phyloP scores from a whole-genome alignment of 2,329 filamentous ascomycete species.

The Alternaria angustiovoidea region DNA sequence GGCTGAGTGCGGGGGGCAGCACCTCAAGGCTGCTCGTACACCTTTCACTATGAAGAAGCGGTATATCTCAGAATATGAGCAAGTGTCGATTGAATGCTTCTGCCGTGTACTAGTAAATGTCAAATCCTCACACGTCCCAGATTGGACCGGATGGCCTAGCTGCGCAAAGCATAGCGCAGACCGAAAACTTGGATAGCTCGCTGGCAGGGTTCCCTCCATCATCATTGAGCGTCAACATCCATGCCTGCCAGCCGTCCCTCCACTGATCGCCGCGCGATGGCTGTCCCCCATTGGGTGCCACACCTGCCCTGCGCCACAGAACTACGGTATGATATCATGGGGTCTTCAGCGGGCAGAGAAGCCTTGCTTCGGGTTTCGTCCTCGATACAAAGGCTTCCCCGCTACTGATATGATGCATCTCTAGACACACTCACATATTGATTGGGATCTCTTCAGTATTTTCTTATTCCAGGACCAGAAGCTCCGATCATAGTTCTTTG shows the following conservation, averaged over 20 bases:
- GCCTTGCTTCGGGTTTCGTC: slow-evolving; percentile 18
- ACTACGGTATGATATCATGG: slow-evolving; percentile 37
- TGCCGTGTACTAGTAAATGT: too few relatives aligned
- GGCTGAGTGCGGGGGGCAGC: slow-evolving; percentile 7
- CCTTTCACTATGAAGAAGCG: not conserved
- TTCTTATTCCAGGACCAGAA: not conserved
- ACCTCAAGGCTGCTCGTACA: not conserved
- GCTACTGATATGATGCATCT: slow-evolving; percentile 4
- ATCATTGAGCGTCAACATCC: slow-evolving; percentile 31
- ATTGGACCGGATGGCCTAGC: not conserved
- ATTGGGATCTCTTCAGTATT: not conserved
- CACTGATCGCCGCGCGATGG: slow-evolving; percentile 19
- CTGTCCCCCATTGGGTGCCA: slow-evolving; percentile 31
- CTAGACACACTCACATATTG: slow-evolving; percentile 3
- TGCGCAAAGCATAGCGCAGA: slow-evolving; percentile 5
- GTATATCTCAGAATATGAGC: not conserved
- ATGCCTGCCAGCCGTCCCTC: slow-evolving; percentile 28
- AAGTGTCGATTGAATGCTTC: not conserved
- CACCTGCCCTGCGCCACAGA: slow-evolving; percentile 32
- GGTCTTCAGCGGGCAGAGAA: slow-evolving; percentile 11
- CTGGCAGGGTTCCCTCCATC: slow-evolving; percentile 21
- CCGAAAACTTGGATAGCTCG: slow-evolving; percentile 16
- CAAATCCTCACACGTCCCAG: not conserved
- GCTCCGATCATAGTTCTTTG: not conserved
- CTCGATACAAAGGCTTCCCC: slow-evolving; percentile 12